Evolutionary conservation across 73 alveolate genomes (phyloP), one percentile per base, ranked within the genome.

Genomic region (Breviolum minutum): DNA sequence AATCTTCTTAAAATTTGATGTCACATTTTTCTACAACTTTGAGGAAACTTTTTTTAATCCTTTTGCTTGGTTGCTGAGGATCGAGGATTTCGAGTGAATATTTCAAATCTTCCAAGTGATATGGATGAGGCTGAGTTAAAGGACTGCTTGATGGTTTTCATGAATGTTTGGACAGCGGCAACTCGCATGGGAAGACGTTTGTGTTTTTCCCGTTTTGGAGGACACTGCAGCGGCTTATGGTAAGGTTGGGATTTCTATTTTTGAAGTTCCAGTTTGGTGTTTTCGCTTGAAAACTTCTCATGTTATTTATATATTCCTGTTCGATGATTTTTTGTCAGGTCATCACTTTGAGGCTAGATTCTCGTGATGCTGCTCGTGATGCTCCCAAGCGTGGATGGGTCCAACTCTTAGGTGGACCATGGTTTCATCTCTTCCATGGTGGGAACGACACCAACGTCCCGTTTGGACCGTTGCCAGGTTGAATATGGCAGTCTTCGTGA

Each of bases 121-220:
- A 91, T 91, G 97, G 97, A 91, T 13, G 97, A 91, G 82, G 88
- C 79, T 24, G 97, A 91, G 97, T 88, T 91, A 60, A 91, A 91
- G 97, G 95, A 88, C 81, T 12, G 64, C 94, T 24, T 10, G 82
- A 13, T 12, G 54, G 54, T 40, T 40, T 40, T 40, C 54, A 40
- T 40, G 54, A 3, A 73, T 24, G 14, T 73, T 73, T 27, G 83
- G 14, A 19, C 83, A 19, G n/a, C n/a, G 32, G 83, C n/a, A 10
- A 73, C 80, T n/a, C 63, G 7, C 87, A 9, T 24, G 48, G 48
- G 32, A 77, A 22, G 11, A 17, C 27, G 10, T 26, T 62, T 40
- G 5, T 40, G 10, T 26, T 62, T 40, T 3, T 40, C 54, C 54
- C 48, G 24, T 27, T 70, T 8, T 3, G 61, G 11, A 88, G 95